Evolutionary conservation across 305 asterid genomes (phyloP).

Genomic region (Nicotiana rustica): DNA sequence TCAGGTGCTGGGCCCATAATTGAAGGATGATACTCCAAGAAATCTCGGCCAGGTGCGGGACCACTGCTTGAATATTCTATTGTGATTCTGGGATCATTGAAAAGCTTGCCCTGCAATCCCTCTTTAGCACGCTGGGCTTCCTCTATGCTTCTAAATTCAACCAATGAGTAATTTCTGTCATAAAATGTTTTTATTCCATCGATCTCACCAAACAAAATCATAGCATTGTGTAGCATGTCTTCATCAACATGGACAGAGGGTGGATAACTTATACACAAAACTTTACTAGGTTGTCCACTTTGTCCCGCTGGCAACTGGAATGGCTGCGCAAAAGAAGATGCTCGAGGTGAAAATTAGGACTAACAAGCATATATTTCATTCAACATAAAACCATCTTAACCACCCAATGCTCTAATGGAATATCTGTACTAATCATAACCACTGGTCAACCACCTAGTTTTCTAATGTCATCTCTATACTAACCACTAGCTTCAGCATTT

Average conservation of each 20-base stretch:
- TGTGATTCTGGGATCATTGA: constrained; percentile 81
- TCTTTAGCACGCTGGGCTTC: constrained; percentile 96
- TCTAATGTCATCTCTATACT: not conserved
- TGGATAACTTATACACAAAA: constrained; percentile 85
- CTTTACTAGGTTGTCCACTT: constrained; percentile 62
- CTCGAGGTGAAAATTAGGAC: constrained; percentile 23
- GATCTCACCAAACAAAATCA: constrained; percentile 96
- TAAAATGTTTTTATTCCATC: constrained; percentile 82
- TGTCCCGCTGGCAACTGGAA: constrained; percentile 59
- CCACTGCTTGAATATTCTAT: constrained; percentile 78
- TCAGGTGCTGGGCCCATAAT: constrained; percentile 57
- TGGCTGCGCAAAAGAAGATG: constrained; percentile 57
- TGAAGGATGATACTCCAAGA: constrained; percentile 56
- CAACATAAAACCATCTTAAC: constrained; percentile 2
- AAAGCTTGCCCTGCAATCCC: constrained; percentile 94
- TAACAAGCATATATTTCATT: constrained; percentile 27
- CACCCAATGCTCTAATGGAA: not conserved
- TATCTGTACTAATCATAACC: not conserved
- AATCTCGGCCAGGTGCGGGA: constrained; percentile 52
- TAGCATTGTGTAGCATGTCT: constrained; percentile 95
- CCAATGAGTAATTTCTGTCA: constrained; percentile 77
- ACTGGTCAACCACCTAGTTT: not conserved
- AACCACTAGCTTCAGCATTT: not conserved
- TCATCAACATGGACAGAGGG: constrained; percentile 77
- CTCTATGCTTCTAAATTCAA: constrained; percentile 94